Evolutionary conservation across 495 filamentous ascomycete genomes (phyloP), one percentile per base, ranked within the genome.

Genomic region (Penicillium turbatum): DNA sequence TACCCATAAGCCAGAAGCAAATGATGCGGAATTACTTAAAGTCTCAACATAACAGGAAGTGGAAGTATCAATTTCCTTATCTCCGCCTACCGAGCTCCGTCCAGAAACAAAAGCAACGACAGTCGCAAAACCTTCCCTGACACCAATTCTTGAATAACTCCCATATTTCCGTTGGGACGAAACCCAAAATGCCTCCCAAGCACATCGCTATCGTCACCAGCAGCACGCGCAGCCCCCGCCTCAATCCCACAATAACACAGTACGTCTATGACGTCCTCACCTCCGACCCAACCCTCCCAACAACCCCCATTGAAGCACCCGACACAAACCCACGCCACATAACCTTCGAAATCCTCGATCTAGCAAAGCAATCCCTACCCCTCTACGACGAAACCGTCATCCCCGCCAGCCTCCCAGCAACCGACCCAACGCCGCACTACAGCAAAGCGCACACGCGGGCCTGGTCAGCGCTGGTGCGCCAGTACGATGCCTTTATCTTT

Each of bases 401-500:
- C 10, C 81, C 81, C 0, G 72, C 71, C 24, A 68, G 71, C 53
- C 70, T 85, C 0, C 71, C 70, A 4, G 60, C 68, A 9, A 13
- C 60, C 1, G 67, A 70, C 17, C 63, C 64, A 10, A 60, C 64
- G 15, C 64, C 64, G 6, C 64, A 74, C 35, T 83, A 79, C 66
- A 53, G 61, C 8, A 68, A 80, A 41, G 64, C 61, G 16, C 74
- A 80, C 61, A 78, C 76, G 24, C 66, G 65, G 10, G 66, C 66
- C 6, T 85, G 82, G 82, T 79, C 72, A 26, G 43, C 58, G 8
- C 69, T 76, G 36, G 79, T 83, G 44, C 55, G 64, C 0, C 55
- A 62, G 17, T 70, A 77, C 54, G 72, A 72, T 45, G 80, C 64
- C 1, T 83, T 86, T 61, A 70, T 86, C 49, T 79, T 87, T 51